A percentile compares a stretch with the other conserved stretches of the same genome.
Evolutionary conservation across 2,329 filamentous ascomycete genomes (phyloP).

Genomic region (Colletotrichum cereale): DNA sequence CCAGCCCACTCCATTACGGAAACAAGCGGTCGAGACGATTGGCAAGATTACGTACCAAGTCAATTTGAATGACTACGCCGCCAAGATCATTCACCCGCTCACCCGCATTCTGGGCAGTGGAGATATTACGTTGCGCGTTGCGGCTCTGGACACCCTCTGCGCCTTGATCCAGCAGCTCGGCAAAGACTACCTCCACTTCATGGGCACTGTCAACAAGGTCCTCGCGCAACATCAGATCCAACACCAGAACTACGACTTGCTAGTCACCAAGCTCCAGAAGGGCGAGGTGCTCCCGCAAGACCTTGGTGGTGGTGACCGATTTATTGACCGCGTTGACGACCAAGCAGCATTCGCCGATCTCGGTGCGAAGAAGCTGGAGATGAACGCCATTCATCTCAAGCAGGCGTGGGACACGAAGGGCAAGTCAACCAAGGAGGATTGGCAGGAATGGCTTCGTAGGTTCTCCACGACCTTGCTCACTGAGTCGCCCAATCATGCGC

Average conservation of each 20-base stretch:
- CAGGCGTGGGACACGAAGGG: slow-evolving; percentile 97
- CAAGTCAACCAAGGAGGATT: slow-evolving; percentile 98
- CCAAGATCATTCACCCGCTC: slow-evolving; percentile 94
- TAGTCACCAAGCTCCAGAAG: slow-evolving; percentile 93
- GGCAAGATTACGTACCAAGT: slow-evolving; percentile 95
- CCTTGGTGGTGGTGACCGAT: slow-evolving; percentile 86
- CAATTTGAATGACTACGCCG: slow-evolving; percentile 96
- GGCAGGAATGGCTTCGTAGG: slow-evolving; percentile 98
- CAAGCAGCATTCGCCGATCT: slow-evolving; percentile 81
- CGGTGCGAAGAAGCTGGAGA: slow-evolving; percentile 91
- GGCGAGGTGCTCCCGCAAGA: slow-evolving; percentile 96
- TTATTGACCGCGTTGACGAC: slow-evolving; percentile 83
- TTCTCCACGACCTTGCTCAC: slow-evolving; percentile 96
- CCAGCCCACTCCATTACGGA: slow-evolving; percentile 83
- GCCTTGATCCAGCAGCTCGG: slow-evolving; percentile 96
- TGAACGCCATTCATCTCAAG: slow-evolving; percentile 97
- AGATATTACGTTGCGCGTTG: slow-evolving; percentile 80
- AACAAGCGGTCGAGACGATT: slow-evolving; percentile 92
- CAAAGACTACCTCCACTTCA: slow-evolving; percentile 94
- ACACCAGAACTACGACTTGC: slow-evolving; percentile 91
- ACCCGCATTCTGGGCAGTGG: slow-evolving; percentile 82
- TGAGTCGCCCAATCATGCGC: slow-evolving; percentile 94
- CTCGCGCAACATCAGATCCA: slow-evolving; percentile 84
- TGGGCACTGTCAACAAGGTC: slow-evolving; percentile 91
- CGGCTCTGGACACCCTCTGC: slow-evolving; percentile 93